These are phyloP conservation scores for Solanum stenotomum DNA, from an alignment of 257 asterid species.

Conservation along the genomic window DNA sequence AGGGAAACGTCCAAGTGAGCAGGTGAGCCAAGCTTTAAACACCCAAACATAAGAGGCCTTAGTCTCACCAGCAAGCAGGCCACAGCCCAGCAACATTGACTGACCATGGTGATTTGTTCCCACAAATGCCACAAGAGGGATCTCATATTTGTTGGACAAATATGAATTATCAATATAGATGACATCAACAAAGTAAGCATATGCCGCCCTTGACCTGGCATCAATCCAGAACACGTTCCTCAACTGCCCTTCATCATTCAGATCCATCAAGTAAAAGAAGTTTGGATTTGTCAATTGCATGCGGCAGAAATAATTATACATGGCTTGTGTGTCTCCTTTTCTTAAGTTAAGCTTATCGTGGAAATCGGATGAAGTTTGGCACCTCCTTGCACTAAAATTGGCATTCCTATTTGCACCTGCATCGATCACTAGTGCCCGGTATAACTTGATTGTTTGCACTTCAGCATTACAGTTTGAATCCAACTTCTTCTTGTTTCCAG, in stretches of 20 bases:
- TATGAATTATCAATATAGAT: slow-evolving; percentile 55
- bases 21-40: slow-evolving; percentile 49
- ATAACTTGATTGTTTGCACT: slow-evolving; percentile 54
- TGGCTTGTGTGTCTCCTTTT: slow-evolving; percentile 49
- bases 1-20: slow-evolving; percentile 43
- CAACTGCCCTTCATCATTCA: slow-evolving; percentile 44
- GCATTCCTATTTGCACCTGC: slow-evolving; percentile 35
- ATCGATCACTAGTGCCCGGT: slow-evolving; percentile 45
- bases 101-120: slow-evolving; percentile 80
- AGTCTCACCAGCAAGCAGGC: slow-evolving; percentile 60
- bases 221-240: slow-evolving; percentile 55
- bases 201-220: slow-evolving; percentile 47
- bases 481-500: slow-evolving; percentile 48
- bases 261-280: slow-evolving; percentile 50
- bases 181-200: slow-evolving; percentile 56
- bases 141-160: slow-evolving; percentile 60
- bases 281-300: slow-evolving; percentile 51
- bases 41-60: slow-evolving; percentile 55
- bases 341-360: slow-evolving; percentile 33
- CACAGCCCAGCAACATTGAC: slow-evolving; percentile 72
- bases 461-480: slow-evolving; percentile 43
- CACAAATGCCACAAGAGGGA: slow-evolving; percentile 62
- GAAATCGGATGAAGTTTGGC: slow-evolving; percentile 17
- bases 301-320: slow-evolving; percentile 51
- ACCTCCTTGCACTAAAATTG: slow-evolving; percentile 24